Conservation (phyloP, 352 stramenopile species). For the Phytophthora nicotianae region DNA sequence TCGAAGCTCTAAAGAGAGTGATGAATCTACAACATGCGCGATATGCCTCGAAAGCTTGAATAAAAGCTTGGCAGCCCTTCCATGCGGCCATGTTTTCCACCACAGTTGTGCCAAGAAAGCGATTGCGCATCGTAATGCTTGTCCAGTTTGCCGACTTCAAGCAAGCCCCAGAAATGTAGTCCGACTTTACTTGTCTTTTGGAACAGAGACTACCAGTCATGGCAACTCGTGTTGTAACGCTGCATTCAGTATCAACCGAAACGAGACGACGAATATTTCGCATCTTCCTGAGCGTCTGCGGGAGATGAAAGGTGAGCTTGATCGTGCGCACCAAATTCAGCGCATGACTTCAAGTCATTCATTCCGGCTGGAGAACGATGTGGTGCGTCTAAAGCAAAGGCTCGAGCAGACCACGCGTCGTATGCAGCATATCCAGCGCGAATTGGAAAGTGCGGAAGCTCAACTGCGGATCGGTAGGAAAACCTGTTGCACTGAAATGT, state of each 20-base stretch:
- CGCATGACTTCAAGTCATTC: constrained; percentile 42
- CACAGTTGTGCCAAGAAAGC: constrained; percentile 28
- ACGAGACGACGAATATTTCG: constrained; percentile 3
- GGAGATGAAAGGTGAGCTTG: constrained; percentile 33
- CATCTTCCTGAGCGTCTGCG: constrained; percentile 21
- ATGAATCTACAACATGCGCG: constrained; percentile 21
- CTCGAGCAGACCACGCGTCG: constrained; percentile 24
- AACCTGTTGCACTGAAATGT: constrained; percentile 6
- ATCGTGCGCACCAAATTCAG: constrained; percentile 25
- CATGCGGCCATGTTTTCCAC: constrained; percentile 56
- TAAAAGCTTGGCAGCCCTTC: constrained; percentile 34
- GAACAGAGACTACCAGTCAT: neutral
- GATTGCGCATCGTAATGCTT: constrained; percentile 24
- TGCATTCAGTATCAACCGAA: neutral
- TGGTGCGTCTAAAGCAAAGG: constrained; percentile 32
- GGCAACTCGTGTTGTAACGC: neutral
- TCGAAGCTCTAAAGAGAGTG: neutral
- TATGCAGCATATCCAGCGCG: constrained; percentile 26
- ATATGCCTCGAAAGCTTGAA: constrained; percentile 52
- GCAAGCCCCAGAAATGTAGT: constrained; percentile 18
- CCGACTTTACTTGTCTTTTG: constrained; percentile 39
- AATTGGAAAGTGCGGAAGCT: constrained; percentile 27
- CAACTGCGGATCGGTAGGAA: constrained; percentile 47
- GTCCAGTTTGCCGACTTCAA: constrained; percentile 44
- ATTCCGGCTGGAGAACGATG: constrained; percentile 37